Evolutionary conservation across 2,329 filamentous ascomycete genomes (phyloP).

Genomic region (Sporothrix brunneoviolacea): DNA sequence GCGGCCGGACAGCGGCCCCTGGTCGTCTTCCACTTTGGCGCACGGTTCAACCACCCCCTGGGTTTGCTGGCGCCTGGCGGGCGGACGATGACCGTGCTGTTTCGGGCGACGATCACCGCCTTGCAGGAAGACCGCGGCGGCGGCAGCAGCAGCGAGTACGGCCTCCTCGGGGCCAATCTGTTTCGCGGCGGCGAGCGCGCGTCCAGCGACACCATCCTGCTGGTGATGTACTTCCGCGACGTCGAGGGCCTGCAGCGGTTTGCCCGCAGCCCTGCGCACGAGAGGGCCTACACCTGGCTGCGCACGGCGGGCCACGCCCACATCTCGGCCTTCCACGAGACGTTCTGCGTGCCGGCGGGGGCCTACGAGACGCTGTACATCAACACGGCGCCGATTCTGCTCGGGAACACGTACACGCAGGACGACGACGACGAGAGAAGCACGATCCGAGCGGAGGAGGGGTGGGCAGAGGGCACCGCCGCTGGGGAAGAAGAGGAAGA

Average conservation of each 20-base stretch:
- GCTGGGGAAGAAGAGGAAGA: background rate
- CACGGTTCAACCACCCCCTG: constrained; percentile 42
- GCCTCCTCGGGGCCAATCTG: constrained; percentile 37
- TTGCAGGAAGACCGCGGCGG: constrained; percentile 18
- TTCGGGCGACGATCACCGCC: constrained; percentile 33
- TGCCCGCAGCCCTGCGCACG: constrained; percentile 15
- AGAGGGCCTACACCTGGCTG: constrained; percentile 15
- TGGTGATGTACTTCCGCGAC: constrained; percentile 19
- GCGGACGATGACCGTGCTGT: constrained; percentile 31
- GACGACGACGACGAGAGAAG: no score
- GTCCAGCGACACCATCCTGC: constrained; percentile 16
- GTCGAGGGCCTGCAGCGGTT: constrained; percentile 18
- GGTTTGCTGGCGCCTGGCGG: constrained; percentile 41
- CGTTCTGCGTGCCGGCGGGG: constrained; percentile 16
- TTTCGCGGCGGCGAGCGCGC: constrained; percentile 29
- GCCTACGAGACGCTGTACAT: constrained; percentile 18
- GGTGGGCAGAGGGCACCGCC: background rate
- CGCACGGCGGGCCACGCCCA: background rate
- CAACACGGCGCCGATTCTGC: constrained; percentile 16
- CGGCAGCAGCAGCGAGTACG: constrained; percentile 28
- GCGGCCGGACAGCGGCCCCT: no score
- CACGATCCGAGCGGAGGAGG: background rate
- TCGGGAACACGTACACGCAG: constrained; percentile 6
- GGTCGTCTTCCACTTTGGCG: constrained; percentile 38
- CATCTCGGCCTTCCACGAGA: constrained; percentile 20